Evolutionary conservation across 768 basidiomycete species (phyloP), one percentile per base, ranked within the genome.

Genomic region (Rubroboletus satanas): DNA sequence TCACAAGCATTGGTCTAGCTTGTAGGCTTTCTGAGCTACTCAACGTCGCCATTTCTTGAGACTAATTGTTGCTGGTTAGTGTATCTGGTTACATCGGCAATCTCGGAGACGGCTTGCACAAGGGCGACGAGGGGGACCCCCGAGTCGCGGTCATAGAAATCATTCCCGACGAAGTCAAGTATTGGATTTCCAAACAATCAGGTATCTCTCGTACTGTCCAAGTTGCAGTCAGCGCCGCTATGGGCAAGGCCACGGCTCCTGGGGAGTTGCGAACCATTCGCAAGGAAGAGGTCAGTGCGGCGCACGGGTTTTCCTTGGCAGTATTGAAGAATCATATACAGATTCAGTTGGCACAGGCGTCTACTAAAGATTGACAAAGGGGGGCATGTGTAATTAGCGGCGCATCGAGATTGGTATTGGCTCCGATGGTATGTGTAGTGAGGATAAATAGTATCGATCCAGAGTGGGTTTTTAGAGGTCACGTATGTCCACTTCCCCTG

Each of bases 11-110:
- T 91, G 84, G 83, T 82, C 73, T n/a, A 61, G 73, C 57, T 66
- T 70, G 85, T 82, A 23, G 51, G 77, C 69, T 23, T 31, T 32
- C 14, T 10, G 37, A 35, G 21, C 11, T 2, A 6, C 8, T 15
- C 45, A 11, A 53, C 55, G 17, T 36, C 21, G 14, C 29, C 36
- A 28, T 38, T 29, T 33, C 12, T 18, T 29, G 12, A 47, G 15
- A 53, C 41, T 54, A 37, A 61, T 45, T 17, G 4, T 18, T 39
- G 3, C 36, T 45, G 44, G 45, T 21, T 45, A 90, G 87, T 3
- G 75, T 82, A 32, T 68, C 79, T 9, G 87, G 85, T 0, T 97
- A 91, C 79, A 95, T 95, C 62, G 91, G 90, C 36, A 87, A 96
- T 66, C 75, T 94, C 51, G 85, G 85, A 32, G 93, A 96, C 59